phyloP scores from a whole-genome alignment of 192 early-diverging fungal genomes.

The Coemansia sp. region DNA sequence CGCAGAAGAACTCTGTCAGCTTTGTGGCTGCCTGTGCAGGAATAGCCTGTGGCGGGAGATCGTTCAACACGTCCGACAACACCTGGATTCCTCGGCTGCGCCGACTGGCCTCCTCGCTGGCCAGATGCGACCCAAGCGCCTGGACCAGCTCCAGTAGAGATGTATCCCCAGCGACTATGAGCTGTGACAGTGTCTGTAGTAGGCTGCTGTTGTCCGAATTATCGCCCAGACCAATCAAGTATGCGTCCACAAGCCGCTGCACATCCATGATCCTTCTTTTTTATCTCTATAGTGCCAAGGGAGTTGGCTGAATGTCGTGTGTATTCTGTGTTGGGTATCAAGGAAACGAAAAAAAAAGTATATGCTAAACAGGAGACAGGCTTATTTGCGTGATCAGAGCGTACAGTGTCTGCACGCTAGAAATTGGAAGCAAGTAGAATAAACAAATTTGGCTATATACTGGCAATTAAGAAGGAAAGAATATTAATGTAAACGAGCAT shows the following conservation, averaged over 20 bases:
- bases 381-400: too few relatives aligned
- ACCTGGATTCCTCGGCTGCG: conserved; percentile 81
- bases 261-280: conserved; percentile 27
- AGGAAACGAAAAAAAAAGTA: background rate
- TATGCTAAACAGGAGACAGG: background rate
- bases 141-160: conserved; percentile 79
- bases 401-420: too few relatives aligned
- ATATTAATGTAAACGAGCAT: background rate
- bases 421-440: background rate
- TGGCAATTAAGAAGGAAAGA: background rate
- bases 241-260: conserved; percentile 53
- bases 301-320: too few relatives aligned
- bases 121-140: conserved; percentile 72
- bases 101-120: conserved; percentile 78
- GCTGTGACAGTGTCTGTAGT: conserved; percentile 24
- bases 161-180: conserved; percentile 54
- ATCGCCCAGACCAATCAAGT: conserved; percentile 51
- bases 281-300: background rate
- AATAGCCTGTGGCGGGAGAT: conserved; percentile 35
- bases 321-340: too few relatives aligned
- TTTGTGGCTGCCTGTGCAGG: conserved; percentile 48
- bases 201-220: conserved; percentile 43
- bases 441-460: background rate
- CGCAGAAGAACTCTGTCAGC: conserved; percentile 74
- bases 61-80: conserved; percentile 63